Evolutionary conservation across 2,329 filamentous ascomycete species (phyloP).

Genomic region (Apiospora phragmitis): DNA sequence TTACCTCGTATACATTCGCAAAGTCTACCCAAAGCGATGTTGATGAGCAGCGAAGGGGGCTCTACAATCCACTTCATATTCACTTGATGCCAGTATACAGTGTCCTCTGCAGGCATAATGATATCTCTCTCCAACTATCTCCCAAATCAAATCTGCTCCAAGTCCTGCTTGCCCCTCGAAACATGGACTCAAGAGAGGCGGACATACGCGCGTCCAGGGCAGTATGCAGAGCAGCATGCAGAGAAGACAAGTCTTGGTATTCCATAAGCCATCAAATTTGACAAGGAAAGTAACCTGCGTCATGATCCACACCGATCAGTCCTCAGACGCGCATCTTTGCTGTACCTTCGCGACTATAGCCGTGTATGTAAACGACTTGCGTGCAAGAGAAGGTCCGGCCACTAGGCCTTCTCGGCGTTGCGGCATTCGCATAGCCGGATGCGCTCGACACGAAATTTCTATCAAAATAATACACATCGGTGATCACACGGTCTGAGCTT

Average conservation of each 20-base stretch:
- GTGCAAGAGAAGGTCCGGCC: neutral
- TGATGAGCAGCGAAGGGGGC: neutral
- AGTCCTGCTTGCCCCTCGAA: neutral
- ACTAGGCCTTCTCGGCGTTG: neutral
- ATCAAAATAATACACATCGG: neutral
- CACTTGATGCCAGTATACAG: neutral
- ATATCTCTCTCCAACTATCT: neutral
- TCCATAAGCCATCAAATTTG: neutral
- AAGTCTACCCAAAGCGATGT: constrained; percentile 9
- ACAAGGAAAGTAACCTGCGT: neutral
- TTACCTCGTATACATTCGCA: constrained; percentile 6
- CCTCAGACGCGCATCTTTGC: neutral
- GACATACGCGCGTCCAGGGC: neutral
- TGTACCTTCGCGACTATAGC: neutral
- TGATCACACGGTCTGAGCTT: neutral
- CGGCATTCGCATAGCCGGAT: neutral
- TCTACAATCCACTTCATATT: neutral
- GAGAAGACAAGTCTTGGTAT: neutral
- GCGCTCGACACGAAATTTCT: neutral
- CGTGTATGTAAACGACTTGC: neutral
- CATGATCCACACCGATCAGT: neutral
- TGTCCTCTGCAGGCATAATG: neutral
- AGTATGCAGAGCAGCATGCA: neutral
- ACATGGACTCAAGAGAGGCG: neutral
- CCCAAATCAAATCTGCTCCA: neutral